Evolutionary conservation across 768 basidiomycete species (phyloP), one percentile per base, ranked within the genome.

Genomic region (Holtermannia corniformis): DNA sequence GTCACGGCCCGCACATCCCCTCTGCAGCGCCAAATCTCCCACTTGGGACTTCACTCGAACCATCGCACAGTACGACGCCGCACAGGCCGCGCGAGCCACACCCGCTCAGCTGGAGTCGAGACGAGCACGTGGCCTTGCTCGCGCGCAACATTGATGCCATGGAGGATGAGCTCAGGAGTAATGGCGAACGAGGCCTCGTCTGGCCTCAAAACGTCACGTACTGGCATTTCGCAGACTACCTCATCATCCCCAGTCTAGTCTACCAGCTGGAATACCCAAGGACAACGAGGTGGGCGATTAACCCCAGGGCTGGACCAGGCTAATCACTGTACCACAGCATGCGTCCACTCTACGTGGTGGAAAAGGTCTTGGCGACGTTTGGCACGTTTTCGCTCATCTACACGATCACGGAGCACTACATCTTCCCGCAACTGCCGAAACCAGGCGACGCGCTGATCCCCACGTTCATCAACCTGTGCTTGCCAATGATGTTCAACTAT

Each of bases 221-320:
- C 65, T 80, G 77, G 63, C 85, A 89, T 71, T 97, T 91, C 67
- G 80, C 80, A 24, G 79, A 84, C 37, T 99, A 92, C 73, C 81
- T 87, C 74, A 74, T 92, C 37, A 82, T 87, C 44, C 95, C 95
- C 13, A 89, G 89, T 0, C 78, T 99, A 41, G 91, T 96, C 5
- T 99, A 99, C 65, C 91, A 97, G 70, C 76, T 97, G 27, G 92
- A 96, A 72, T 99, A 92, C 71, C 93, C 93, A 10, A 76, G 93
- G 47, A 96, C 93, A 10, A 82, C 86, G 26, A 75, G 78, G 87
- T 87, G 64, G 47, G 80, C 73, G 10, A 13, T 42, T 19, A 12
- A 41, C 25, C 23, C 5, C 23, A 16, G 7, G 25, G n/a, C 24
- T 13, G 25, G 23, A 23, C 49, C 21, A 16, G 23, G 40, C 4